These are phyloP conservation scores for Hemileccinum rubropunctum DNA, from an alignment of 768 basidiomycete species.

Conservation along the genomic window DNA sequence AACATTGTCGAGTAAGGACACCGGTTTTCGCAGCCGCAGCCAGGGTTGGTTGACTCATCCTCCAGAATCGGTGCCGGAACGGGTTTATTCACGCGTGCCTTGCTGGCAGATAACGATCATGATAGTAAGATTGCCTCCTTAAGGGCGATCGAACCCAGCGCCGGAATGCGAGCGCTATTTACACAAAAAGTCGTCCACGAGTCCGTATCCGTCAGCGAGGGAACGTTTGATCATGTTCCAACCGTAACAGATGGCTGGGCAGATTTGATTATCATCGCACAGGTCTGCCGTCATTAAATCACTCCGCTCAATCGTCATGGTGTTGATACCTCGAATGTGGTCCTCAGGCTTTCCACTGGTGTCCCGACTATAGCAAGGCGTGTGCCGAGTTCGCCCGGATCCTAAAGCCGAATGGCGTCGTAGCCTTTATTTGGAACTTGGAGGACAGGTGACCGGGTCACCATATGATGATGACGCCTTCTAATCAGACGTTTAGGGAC, in stretches of 20 bases:
- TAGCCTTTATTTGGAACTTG: constrained; percentile 86
- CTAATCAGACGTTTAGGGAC: constrained; percentile 37
- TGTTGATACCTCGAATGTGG: constrained; percentile 8
- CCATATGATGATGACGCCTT: background rate
- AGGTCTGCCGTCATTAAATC: constrained; percentile 43
- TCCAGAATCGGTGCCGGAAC: constrained; percentile 79
- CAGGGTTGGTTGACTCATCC: background rate
- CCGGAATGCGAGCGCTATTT: constrained; percentile 82
- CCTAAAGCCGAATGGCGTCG: constrained; percentile 69
- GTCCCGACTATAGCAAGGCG: constrained; percentile 72
- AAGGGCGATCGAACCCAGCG: constrained; percentile 78
- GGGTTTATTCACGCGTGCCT: constrained; percentile 83
- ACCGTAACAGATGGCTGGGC: constrained; percentile 66
- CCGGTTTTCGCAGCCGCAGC: background rate
- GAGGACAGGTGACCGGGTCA: constrained; percentile 60
- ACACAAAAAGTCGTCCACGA: constrained; percentile 49
- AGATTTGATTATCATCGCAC: constrained; percentile 75
- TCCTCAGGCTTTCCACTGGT: constrained; percentile 90
- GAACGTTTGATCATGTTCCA: constrained; percentile 62
- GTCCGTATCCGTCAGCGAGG: constrained; percentile 55
- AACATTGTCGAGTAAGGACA: constrained; percentile 68
- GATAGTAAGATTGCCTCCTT: constrained; percentile 48
- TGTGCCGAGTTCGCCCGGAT: constrained; percentile 75
- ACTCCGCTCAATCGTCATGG: background rate
- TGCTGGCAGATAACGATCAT: constrained; percentile 65